Evolutionary conservation across 2,329 filamentous ascomycete genomes (phyloP), one percentile per base, ranked within the genome.

Genomic region (Xylaria hypoxylon): DNA sequence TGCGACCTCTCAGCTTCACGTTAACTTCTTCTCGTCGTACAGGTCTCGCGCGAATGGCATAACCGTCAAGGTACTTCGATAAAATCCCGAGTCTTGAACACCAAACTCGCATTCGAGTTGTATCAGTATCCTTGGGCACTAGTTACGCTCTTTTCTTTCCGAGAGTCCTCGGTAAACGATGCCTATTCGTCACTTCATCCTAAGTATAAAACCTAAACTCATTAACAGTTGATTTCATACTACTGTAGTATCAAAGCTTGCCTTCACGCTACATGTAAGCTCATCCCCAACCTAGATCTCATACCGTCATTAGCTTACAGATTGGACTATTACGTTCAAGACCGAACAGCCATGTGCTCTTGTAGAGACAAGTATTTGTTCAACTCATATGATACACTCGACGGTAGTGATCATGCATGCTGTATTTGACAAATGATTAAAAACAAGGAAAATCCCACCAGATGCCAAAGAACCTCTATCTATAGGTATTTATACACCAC

Each of bases 401-500:
- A 13, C 2, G 19, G 33, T 22, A 47, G 33, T 58, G 44, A 56
- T 65, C 51, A 70, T 65, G 58, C 55, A 67, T 65, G 62, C 61
- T 62, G 60, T 62, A 65, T 62, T 67, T 26, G 64, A 68, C 65
- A 61, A n/a, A 62, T 62, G 50, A 69, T 56, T 44, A 52, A 45
- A 44, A 45, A 56, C 59, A 57, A 67, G 26, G 51, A 50, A 64
- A 65, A 70, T 47, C 45, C 64, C 62, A 57, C 65, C 69, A 63
- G 53, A 69, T 66, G 64, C 67, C 59, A 64, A 61, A 65, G 51
- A 69, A 61, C 66, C 60, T 70, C 67, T 69, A 69, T 69, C 67
- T 72, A 64, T 71, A 70, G 64, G 52, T 69, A 70, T 70, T 68
- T 67, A 62, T 70, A 70, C 66, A 70, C 58, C 63, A 40, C 57